A percentile compares a stretch with the other conserved stretches of the same genome.
Conservation (phyloP, 1,139 yeast species). For the Yamadazyma taylorii region DNA sequence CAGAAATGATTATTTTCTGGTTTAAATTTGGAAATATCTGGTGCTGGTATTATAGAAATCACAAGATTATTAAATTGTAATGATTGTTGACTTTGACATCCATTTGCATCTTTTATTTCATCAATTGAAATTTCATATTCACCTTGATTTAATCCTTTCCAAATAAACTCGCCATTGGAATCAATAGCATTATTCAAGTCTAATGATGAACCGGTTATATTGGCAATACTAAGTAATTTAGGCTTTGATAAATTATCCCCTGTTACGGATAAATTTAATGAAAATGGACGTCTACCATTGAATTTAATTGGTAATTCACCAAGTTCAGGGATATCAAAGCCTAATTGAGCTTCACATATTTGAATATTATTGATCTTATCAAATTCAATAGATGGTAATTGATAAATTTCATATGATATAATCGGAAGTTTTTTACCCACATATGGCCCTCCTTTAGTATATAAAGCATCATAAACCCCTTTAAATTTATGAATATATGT, state of each 20-base stretch:
- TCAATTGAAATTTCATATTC: constrained; percentile 59
- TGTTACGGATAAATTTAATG: constrained; percentile 47
- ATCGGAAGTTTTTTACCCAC: constrained; percentile 30
- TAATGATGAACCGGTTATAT: constrained; percentile 8
- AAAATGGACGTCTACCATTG: constrained; percentile 66
- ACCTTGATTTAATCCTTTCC: constrained; percentile 27
- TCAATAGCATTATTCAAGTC: constrained; percentile 16
- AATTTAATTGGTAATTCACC: constrained; percentile 57
- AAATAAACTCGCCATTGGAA: constrained; percentile 5
- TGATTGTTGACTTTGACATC: constrained; percentile 56
- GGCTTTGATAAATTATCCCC: constrained; percentile 7
- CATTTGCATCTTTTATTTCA: constrained; percentile 65
- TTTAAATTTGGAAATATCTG: constrained; percentile 51
- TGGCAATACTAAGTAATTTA: constrained; percentile 6
- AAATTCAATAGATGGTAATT: constrained; percentile 61
- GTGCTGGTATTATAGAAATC: constrained; percentile 72
- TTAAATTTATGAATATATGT: constrained; percentile 59
- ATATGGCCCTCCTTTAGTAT: constrained; percentile 46
- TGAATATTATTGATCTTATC: constrained; percentile 45
- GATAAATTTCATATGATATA: constrained; percentile 60
- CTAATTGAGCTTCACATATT: constrained; percentile 50
- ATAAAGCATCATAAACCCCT: constrained; percentile 66
- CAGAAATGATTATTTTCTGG: constrained; percentile 54
- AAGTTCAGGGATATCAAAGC: constrained; percentile 34
- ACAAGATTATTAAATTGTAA: constrained; percentile 34